Conservation (phyloP, 441 rosid genomes). For the Erodium trifolium region DNA sequence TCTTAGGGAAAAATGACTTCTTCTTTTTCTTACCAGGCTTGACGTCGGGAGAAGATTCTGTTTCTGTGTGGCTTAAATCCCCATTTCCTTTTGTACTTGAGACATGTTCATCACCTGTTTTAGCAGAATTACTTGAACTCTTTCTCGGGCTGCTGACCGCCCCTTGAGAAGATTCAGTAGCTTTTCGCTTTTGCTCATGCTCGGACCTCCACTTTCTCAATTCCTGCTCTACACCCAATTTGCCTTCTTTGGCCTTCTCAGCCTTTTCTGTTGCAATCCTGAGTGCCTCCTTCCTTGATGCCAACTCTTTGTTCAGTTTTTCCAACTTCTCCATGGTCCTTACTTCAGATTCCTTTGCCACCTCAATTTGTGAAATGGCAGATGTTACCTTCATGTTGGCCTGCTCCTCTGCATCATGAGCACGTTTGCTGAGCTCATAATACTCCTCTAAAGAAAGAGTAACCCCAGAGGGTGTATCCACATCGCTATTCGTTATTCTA, state of each 20-base stretch:
- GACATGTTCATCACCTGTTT: background rate
- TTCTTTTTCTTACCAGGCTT: constrained; percentile 62
- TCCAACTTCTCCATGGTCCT: constrained; percentile 52
- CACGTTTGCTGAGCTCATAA: constrained; percentile 70
- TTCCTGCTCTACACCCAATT: constrained; percentile 77
- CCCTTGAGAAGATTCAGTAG: constrained; percentile 39
- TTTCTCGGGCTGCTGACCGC: constrained; percentile 25
- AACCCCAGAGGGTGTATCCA: constrained; percentile 39
- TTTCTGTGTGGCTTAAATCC: constrained; percentile 18
- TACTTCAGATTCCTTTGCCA: constrained; percentile 61
- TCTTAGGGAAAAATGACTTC: constrained; percentile 57
- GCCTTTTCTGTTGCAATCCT: constrained; percentile 66
- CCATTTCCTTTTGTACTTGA: background rate
- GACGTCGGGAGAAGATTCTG: constrained; percentile 30
- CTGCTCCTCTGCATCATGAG: constrained; percentile 75
- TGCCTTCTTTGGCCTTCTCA: constrained; percentile 81
- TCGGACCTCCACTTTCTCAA: constrained; percentile 83
- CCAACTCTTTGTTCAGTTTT: constrained; percentile 58
- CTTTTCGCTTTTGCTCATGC: constrained; percentile 64
- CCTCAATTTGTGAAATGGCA: constrained; percentile 63
- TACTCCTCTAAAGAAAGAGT: constrained; percentile 82
- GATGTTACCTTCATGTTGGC: constrained; percentile 65
- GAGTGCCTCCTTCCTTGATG: constrained; percentile 52
- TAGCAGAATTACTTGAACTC: background rate
- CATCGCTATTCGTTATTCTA: constrained; percentile 24